phyloP scores from a whole-genome alignment of 2,329 filamentous ascomycete species.

The Colletotrichum sp. region DNA sequence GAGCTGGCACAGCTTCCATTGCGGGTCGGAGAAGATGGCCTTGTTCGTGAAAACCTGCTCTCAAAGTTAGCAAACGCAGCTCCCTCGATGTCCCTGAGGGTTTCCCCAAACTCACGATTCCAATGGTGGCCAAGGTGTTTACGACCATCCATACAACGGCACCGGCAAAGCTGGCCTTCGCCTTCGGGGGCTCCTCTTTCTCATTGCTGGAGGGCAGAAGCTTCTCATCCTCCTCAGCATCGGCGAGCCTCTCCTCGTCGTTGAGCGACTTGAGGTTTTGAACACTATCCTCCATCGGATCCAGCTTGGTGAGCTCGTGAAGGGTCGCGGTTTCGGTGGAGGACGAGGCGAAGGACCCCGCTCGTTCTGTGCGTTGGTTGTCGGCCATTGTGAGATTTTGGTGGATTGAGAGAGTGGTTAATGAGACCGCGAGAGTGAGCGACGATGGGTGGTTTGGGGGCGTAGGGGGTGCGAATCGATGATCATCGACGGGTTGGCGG shows the following conservation, averaged over 20 bases:
- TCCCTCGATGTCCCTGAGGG: not conserved
- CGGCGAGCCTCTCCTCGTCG: conserved; percentile 38
- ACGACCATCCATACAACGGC: conserved; percentile 62
- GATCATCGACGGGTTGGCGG: not conserved
- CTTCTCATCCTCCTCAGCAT: conserved; percentile 45
- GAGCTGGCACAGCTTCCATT: conserved; percentile 66
- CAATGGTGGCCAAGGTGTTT: conserved; percentile 68
- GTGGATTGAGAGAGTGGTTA: not conserved
- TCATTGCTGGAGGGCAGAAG: conserved; percentile 40
- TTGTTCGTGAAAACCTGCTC: conserved; percentile 72
- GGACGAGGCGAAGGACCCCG: conserved; percentile 37
- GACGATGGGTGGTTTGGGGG: not conserved
- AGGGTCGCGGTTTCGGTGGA: conserved; percentile 35
- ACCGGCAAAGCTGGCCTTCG: conserved; percentile 39
- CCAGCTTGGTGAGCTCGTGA: conserved; percentile 39
- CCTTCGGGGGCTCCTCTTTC: conserved; percentile 38
- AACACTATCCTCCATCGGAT: conserved; percentile 34
- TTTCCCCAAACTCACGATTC: conserved; percentile 54
- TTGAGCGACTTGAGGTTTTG: conserved; percentile 33
- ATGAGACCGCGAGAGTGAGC: not conserved
- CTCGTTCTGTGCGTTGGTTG: conserved; percentile 28
- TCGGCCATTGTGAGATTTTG: conserved; percentile 25
- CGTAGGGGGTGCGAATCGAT: not conserved
- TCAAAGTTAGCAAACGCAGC: conserved; percentile 7
- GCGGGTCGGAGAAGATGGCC: conserved; percentile 69